phyloP scores from a whole-genome alignment of 306 rosid genomes.

The Dryas octopetala region DNA sequence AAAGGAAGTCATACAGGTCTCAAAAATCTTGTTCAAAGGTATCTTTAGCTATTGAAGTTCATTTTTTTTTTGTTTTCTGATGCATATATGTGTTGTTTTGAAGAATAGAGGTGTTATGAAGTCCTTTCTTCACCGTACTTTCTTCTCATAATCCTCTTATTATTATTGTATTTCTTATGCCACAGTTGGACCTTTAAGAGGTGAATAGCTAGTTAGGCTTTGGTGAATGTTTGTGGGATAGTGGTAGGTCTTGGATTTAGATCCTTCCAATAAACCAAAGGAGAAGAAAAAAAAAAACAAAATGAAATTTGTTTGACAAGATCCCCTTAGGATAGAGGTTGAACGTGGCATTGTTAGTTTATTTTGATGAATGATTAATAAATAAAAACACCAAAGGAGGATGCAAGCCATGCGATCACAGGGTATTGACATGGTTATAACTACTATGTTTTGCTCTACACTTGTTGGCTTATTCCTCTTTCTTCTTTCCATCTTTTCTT shows the following conservation, averaged over 20 bases:
- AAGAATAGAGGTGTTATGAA: background rate
- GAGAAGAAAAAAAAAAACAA: background rate
- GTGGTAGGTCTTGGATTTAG: background rate
- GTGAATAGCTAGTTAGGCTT: background rate
- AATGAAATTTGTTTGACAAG: background rate
- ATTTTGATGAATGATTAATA: no score
- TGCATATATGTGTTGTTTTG: background rate
- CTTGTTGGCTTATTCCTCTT: no score
- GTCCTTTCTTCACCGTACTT: background rate
- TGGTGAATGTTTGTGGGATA: conserved; percentile 1
- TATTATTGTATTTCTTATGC: background rate
- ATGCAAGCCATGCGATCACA: no score
- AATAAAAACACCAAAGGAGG: no score
- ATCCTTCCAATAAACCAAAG: background rate
- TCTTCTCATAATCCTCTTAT: background rate
- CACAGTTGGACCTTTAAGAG: background rate
- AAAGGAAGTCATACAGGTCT: conserved; percentile 90
- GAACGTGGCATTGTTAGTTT: no score
- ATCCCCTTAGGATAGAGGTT: background rate
- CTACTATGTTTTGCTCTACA: no score
- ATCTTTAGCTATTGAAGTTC: conserved; percentile 28
- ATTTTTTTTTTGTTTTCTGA: conserved; percentile 13
- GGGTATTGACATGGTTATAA: no score
- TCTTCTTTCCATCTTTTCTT: no score
- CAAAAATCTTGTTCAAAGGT: conserved; percentile 92